These are phyloP conservation scores for Ustilago sp. DNA, from an alignment of 1,284 basidiomycete species.

Conservation along the genomic window DNA sequence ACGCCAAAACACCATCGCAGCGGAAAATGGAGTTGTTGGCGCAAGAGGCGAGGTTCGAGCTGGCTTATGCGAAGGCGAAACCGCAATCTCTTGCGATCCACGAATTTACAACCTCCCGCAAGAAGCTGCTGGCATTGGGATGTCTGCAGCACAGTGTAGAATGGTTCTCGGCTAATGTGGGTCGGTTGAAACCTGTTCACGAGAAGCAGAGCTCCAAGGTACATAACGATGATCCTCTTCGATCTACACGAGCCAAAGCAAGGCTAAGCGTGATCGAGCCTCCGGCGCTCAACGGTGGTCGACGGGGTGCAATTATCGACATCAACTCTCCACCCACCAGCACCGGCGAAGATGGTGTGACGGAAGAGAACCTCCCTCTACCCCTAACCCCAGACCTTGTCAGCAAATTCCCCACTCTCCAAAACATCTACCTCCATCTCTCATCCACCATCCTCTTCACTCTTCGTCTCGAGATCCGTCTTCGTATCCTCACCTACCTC, in stretches of 20 bases:
- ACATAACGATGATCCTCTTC: not conserved
- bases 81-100: slow-evolving; percentile 33
- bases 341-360: not conserved
- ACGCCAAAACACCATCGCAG: slow-evolving; percentile 30
- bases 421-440: slow-evolving; percentile 89
- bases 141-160: slow-evolving; percentile 81
- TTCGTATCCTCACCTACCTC: slow-evolving; percentile 84
- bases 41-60: slow-evolving; percentile 48
- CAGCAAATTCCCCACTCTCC: slow-evolving; percentile 76
- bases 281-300: slow-evolving; percentile 3
- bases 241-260: slow-evolving; percentile 27
- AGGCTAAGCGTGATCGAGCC: slow-evolving; percentile 41
- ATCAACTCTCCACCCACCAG: not conserved
- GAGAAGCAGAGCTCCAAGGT: slow-evolving; percentile 10
- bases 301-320: not conserved
- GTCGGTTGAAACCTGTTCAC: slow-evolving; percentile 69
- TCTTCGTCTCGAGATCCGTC: slow-evolving; percentile 87
- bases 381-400: slow-evolving; percentile 52
- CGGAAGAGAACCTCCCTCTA: slow-evolving; percentile 39
- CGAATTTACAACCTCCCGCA: slow-evolving; percentile 80
- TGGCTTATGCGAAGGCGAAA: slow-evolving; percentile 29
- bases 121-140: slow-evolving; percentile 82
- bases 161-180: slow-evolving; percentile 58
- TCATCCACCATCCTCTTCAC: slow-evolving; percentile 88
- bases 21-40: slow-evolving; percentile 37